Base-by-base conservation (phyloP, 768 basidiomycete genomes). In the Suillus lakei region DNA sequence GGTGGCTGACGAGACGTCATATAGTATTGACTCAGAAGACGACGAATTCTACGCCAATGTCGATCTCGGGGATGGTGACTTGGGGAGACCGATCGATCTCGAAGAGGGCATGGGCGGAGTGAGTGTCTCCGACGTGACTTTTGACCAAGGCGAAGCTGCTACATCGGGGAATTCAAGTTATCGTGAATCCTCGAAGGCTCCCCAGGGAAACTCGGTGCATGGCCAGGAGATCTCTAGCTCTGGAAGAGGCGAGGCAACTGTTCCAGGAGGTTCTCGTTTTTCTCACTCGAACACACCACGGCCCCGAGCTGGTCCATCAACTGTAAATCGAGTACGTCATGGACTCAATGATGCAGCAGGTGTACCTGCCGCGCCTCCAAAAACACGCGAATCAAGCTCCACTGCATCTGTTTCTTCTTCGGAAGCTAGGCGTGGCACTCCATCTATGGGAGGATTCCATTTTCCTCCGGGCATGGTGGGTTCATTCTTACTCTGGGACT, bases 1-100 rank as follows among this genome's bases (percentile, higher is more conserved):
- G 39, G 56, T 66, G 41, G 69, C 70, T 30, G 65, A 62, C 13
- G 76, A 76, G 1, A 79, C 79, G 21, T 67, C 82, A 0, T 88
- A 84, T 67, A 79, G 80, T 13, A 84, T 87, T 67, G 79, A 80
- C 63, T 89, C 89, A 1, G 89, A 93, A 46, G 91, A 92, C 61
- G 90, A 88, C 61, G 87, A 82, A 2, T 84, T 91, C 69, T 78
- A 89, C 41, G 89, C 90, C 23, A 75, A 81, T 12, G 80, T 88
- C 28, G 87, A 88, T 64, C 73, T 87, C 15, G 82, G 80, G 2
- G 84, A 84, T 23, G 79, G 78, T 41, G 84, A 85, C 65, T 61
- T 74, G 16, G 75, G 75, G 48, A 67, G 70, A 46, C 80, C 76
- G 9, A 82, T 82, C 39, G 75, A 82, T 65, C 81, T 74, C 54